These are phyloP conservation scores for Rhodotorula mucilaginosa DNA, from an alignment of 1,284 basidiomycete species.

Conservation along the genomic window DNA sequence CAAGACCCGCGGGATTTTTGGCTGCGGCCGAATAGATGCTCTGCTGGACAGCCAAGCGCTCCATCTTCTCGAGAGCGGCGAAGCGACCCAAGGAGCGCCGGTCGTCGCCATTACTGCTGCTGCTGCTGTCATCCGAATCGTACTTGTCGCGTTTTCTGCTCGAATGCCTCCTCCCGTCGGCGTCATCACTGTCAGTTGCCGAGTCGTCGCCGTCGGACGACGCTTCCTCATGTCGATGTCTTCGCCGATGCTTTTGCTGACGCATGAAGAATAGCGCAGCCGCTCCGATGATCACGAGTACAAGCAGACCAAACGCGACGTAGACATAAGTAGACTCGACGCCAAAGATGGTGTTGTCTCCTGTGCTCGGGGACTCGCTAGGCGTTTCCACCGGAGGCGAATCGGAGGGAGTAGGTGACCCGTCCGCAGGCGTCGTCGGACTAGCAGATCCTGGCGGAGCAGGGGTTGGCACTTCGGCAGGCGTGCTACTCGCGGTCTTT, in stretches of 20 bases:
- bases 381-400: neutral
- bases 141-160: neutral
- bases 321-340: neutral
- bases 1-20: neutral
- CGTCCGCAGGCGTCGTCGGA: neutral
- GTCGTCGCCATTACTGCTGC: neutral
- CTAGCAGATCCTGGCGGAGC: neutral
- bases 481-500: too few species aligned
- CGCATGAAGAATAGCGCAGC: neutral
- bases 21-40: slow-evolving; percentile 8
- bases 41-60: neutral
- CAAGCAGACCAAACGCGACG: neutral
- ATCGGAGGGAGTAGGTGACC: neutral
- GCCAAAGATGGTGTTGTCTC: slow-evolving; percentile 5
- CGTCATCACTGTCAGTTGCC: neutral
- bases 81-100: slow-evolving; percentile 3
- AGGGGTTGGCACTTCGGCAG: neutral
- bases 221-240: neutral
- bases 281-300: neutral
- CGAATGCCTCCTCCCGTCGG: too few species aligned
- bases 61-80: neutral
- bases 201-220: neutral
- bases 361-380: neutral
- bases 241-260: neutral
- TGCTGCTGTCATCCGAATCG: neutral